Evolutionary conservation across 495 filamentous ascomycete genomes (phyloP).

Genomic region (Lentithecium fluviatile): DNA sequence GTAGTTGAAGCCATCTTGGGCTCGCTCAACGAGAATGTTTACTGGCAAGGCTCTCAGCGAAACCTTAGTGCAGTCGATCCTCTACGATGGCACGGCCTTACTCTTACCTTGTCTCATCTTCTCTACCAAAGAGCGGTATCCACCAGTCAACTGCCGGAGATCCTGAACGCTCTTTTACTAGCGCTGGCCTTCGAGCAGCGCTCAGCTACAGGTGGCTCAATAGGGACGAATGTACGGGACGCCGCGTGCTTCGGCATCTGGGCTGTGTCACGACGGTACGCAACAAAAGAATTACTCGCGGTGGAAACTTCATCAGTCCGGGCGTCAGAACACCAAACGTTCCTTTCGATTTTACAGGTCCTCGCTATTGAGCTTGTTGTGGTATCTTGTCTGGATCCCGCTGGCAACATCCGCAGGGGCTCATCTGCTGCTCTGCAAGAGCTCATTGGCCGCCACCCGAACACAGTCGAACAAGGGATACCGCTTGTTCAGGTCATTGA

Average conservation of each 20-base stretch:
- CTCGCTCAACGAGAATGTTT: slow-evolving; percentile 70
- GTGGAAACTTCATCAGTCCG: slow-evolving; percentile 46
- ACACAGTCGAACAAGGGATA: slow-evolving; percentile 78
- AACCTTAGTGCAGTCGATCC: slow-evolving; percentile 74
- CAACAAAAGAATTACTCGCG: slow-evolving; percentile 69
- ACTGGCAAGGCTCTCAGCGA: slow-evolving; percentile 58
- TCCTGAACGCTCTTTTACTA: slow-evolving; percentile 67
- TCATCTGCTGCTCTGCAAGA: slow-evolving; percentile 94
- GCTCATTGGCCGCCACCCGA: slow-evolving; percentile 86
- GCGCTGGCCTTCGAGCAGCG: slow-evolving; percentile 85
- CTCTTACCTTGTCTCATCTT: slow-evolving; percentile 80
- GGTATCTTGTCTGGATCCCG: slow-evolving; percentile 81
- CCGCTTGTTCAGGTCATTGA: slow-evolving; percentile 83
- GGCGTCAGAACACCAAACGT: slow-evolving; percentile 11
- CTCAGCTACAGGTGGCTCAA: slow-evolving; percentile 71
- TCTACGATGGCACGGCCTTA: slow-evolving; percentile 86
- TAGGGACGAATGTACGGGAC: slow-evolving; percentile 94
- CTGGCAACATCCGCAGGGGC: slow-evolving; percentile 88
- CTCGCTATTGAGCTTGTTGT: slow-evolving; percentile 77
- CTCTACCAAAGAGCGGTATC: slow-evolving; percentile 76
- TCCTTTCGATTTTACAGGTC: slow-evolving; percentile 63
- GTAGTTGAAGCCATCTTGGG: slow-evolving; percentile 82
- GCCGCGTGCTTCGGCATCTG: slow-evolving; percentile 95
- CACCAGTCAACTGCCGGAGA: slow-evolving; percentile 60
- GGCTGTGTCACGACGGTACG: slow-evolving; percentile 85